A percentile compares a stretch with the other conserved stretches of the same genome.
Conservation (phyloP, 2,329 filamentous ascomycete genomes). For the Orbilia ellipsospora region DNA sequence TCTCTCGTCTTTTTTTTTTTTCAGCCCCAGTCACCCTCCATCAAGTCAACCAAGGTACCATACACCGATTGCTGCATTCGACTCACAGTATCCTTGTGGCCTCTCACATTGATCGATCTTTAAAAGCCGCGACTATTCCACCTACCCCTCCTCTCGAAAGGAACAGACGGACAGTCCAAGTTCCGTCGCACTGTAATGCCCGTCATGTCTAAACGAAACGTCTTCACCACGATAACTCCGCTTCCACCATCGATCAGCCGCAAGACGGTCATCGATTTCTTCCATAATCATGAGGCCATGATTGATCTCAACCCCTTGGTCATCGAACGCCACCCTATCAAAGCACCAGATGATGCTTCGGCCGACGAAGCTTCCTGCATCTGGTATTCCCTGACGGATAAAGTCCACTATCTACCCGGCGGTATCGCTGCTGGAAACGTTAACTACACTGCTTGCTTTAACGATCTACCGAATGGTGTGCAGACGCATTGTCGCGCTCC, state of each 20-base stretch:
- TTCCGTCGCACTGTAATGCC: constrained; percentile 67
- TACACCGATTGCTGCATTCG: background rate
- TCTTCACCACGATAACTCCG: constrained; percentile 82
- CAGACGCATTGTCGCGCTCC: constrained; percentile 88
- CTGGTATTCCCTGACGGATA: constrained; percentile 85
- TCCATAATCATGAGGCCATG: constrained; percentile 83
- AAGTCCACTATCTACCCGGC: constrained; percentile 78
- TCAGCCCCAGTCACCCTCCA: constrained; percentile 7
- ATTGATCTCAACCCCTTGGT: constrained; percentile 89
- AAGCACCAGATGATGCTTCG: constrained; percentile 73
- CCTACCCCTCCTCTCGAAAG: background rate
- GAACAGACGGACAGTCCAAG: background rate
- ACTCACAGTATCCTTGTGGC: too few species aligned
- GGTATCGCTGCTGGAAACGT: constrained; percentile 74
- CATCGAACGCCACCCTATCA: constrained; percentile 75
- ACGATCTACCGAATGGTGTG: constrained; percentile 77
- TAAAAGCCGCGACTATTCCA: background rate
- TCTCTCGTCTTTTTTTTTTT: background rate
- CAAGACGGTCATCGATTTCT: constrained; percentile 76
- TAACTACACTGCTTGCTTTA: constrained; percentile 82
- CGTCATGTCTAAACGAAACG: constrained; percentile 74
- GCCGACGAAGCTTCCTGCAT: constrained; percentile 76
- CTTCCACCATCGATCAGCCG: constrained; percentile 76
- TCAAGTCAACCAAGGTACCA: constrained; percentile 1
- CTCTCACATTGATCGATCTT: background rate